Evolutionary conservation across 768 basidiomycete genomes (phyloP).

Genomic region (Chiua virens): DNA sequence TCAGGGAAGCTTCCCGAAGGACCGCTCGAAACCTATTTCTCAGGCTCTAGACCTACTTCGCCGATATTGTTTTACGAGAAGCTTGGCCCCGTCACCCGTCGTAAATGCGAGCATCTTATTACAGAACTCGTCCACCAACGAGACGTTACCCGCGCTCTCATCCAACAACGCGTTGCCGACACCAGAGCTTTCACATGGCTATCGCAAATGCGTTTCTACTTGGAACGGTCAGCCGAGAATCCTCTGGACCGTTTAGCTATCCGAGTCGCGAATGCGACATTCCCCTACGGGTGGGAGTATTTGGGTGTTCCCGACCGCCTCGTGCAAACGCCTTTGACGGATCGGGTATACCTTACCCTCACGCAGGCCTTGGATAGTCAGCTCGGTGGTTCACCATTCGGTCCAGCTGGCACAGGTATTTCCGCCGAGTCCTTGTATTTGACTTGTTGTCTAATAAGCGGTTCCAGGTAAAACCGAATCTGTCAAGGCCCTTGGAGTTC

Average conservation of each 20-base stretch:
- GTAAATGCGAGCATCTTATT: constrained; percentile 98
- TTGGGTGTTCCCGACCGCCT: constrained; percentile 95
- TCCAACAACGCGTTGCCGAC: constrained; percentile 62
- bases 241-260: constrained; percentile 81
- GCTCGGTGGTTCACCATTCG: constrained; percentile 96
- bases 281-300: constrained; percentile 99
- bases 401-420: constrained; percentile 93
- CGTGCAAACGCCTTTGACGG: constrained; percentile 97
- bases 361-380: constrained; percentile 95
- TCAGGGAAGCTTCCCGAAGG: constrained; percentile 53
- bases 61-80: constrained; percentile 92
- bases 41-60: constrained; percentile 92
- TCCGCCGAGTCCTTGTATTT: not conserved
- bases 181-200: constrained; percentile 86
- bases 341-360: constrained; percentile 93
- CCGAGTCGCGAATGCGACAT: constrained; percentile 84
- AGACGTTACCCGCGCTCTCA: constrained; percentile 85
- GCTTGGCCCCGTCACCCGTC: constrained; percentile 86
- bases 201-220: constrained; percentile 98
- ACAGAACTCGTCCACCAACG: constrained; percentile 98
- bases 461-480: constrained; percentile 93
- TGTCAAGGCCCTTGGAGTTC: constrained; percentile 96
- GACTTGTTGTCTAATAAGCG: constrained; percentile 2
- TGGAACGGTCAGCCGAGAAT: constrained; percentile 67
- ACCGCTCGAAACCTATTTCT: constrained; percentile 70